Percentiles rank a stretch among this genome's conserved stretches.
phyloP scores from a whole-genome alignment of 257 asterid species.

The Gynochthodes officinalis region DNA sequence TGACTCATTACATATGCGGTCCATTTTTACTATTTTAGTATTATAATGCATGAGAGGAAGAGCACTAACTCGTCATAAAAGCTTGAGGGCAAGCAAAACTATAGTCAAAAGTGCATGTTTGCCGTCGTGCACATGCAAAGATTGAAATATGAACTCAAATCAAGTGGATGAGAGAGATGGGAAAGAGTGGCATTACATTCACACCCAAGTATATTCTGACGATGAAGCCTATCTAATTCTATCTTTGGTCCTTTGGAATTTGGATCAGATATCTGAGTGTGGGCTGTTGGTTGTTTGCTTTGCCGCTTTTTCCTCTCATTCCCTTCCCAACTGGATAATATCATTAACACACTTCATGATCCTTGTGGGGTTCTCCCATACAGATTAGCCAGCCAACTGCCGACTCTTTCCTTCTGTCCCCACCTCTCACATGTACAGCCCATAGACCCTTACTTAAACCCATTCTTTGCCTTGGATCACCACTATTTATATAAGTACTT shows the following conservation, averaged over 20 bases:
- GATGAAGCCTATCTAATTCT: constrained; percentile 30
- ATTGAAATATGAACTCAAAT: not conserved
- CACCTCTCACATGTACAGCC: constrained; percentile 58
- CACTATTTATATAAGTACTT: constrained; percentile 30
- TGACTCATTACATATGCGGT: not conserved
- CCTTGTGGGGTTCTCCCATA: constrained; percentile 37
- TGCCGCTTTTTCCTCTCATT: constrained; percentile 30
- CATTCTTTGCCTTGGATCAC: constrained; percentile 27
- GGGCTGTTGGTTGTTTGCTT: constrained; percentile 50
- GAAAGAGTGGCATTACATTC: constrained; percentile 20
- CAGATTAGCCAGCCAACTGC: constrained; percentile 46
- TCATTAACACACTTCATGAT: constrained; percentile 31
- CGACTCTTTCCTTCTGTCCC: constrained; percentile 31
- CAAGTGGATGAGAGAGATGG: constrained; percentile 19
- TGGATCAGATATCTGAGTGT: constrained; percentile 47
- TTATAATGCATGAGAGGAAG: not conserved
- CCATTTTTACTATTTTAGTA: not conserved
- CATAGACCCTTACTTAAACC: constrained; percentile 34
- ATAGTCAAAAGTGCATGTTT: constrained; percentile 13
- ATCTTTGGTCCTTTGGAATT: not conserved
- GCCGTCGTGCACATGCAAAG: constrained; percentile 14
- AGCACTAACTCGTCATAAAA: not conserved
- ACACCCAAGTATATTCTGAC: constrained; percentile 42
- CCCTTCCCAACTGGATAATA: constrained; percentile 49
- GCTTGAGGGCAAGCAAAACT: not conserved